Evolutionary conservation across 1,284 basidiomycete genomes (phyloP).

Genomic region (Cutaneotrichosporon dermatis): DNA sequence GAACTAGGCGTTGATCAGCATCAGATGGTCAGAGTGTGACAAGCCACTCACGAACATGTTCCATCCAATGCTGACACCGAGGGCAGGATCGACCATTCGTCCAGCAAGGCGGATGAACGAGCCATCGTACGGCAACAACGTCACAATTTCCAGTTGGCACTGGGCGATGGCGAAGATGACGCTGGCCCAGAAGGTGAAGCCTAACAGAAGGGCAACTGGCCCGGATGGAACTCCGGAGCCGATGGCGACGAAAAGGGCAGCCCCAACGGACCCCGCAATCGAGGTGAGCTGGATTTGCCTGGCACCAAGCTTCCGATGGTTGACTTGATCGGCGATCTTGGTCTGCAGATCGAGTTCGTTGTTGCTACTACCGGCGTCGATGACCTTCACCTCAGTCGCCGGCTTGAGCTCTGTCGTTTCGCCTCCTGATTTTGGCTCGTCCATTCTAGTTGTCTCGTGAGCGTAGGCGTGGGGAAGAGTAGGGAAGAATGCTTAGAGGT

Average conservation of each 20-base stretch:
- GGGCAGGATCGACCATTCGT: slow-evolving; percentile 11
- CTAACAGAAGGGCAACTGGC: neutral
- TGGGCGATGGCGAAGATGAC: neutral
- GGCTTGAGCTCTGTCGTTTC: neutral
- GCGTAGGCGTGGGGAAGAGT: neutral
- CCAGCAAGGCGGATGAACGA: slow-evolving; percentile 10
- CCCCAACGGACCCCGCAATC: neutral
- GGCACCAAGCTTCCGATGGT: neutral
- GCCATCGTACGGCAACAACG: slow-evolving; percentile 16
- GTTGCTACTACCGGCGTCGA: neutral
- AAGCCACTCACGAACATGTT: slow-evolving; percentile 3
- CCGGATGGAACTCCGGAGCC: neutral
- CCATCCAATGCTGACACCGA: slow-evolving; percentile 12
- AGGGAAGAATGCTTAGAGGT: neutral
- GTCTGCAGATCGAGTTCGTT: neutral
- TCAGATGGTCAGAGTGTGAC: neutral
- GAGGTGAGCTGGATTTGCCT: neutral
- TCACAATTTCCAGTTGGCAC: slow-evolving; percentile 11
- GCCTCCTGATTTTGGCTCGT: neutral
- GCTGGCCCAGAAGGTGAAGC: neutral
- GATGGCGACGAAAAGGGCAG: neutral
- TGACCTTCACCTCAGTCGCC: neutral
- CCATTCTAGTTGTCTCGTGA: neutral
- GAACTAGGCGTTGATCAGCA: neutral
- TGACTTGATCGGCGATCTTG: neutral